Evolutionary conservation across 768 basidiomycete species (phyloP), one percentile per base, ranked within the genome.

Genomic region (Amanita subjunquillea): DNA sequence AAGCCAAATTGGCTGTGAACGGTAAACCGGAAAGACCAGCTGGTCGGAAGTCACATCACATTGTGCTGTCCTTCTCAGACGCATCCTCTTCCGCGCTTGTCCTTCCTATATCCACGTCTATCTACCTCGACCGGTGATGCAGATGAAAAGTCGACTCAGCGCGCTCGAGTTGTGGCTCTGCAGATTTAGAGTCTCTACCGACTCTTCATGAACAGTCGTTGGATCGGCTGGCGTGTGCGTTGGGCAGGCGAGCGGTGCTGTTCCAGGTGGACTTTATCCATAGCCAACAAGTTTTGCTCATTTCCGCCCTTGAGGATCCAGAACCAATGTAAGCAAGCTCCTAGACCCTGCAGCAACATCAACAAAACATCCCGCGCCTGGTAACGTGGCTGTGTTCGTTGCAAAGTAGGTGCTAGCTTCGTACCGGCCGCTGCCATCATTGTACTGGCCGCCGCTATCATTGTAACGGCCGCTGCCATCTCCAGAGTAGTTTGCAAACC

Each of bases 181-280:
- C 9, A 0, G 75, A 78, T 39, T 72, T 72, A 25, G 85, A 87
- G 40, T 75, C 70, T 0, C 82, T 84, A 38, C 86, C 85, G 2
- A 82, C 82, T 32, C 72, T 86, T 25, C 90, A 89, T 55, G 91
- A 95, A 58, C 88, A 92, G 56, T 76, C 85, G 0, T 67, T 94
- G 1, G 92, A 95, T 64, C 72, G 91, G 6, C 64, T 93, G 3
- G 87, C 91, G 8, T 83, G 83, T 64, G 87, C 88, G 0, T 68
- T 92, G 41, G 88, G 87, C 5, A 89, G 91, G 0, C 74, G 82
- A 53, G 70, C 79, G 0, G 78, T 92, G 1, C 69, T 94, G 4
- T 92, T 92, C 69, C 80, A 75, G 66, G 75, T 74, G 37, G 22
- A 55, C 55, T 43, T 27, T 13, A 83, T 91, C n/a, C 87, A 89